These are phyloP conservation scores for Penicillium hordei DNA, from an alignment of 2,329 filamentous ascomycete genomes.

Conservation along the genomic window DNA sequence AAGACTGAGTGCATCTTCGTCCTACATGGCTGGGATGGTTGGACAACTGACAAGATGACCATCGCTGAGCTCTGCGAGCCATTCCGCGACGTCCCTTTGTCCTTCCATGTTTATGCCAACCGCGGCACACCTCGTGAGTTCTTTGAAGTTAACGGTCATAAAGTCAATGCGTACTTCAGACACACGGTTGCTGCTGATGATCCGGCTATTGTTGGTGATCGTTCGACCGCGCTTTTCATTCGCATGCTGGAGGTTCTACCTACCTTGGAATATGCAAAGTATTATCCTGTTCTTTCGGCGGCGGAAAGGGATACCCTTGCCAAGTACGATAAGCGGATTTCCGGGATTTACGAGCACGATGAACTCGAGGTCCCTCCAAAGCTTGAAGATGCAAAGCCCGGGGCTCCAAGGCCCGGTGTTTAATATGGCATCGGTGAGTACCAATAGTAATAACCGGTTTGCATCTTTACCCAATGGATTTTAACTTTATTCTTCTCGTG, in stretches of 20 bases:
- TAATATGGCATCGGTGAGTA: not conserved
- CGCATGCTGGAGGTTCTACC: slow-evolving; percentile 3
- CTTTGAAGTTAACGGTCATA: slow-evolving; percentile 4
- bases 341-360: not conserved
- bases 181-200: not conserved
- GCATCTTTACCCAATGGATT: not conserved
- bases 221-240: not conserved
- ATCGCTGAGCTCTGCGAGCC: not conserved
- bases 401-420: not conserved
- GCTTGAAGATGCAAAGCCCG: not conserved
- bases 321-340: slow-evolving; percentile 1
- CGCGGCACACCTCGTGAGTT: not conserved
- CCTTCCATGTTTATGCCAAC: slow-evolving; percentile 4
- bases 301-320: not conserved
- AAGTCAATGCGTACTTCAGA: not conserved
- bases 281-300: not conserved
- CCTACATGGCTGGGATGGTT: slow-evolving; percentile 4
- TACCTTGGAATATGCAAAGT: not conserved
- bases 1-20: slow-evolving; percentile 4
- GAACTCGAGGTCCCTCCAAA: not conserved
- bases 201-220: not conserved
- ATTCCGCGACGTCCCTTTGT: not conserved
- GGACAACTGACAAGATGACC: not conserved
- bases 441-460: not conserved
- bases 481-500: not conserved